Conservation (phyloP, 306 rosid species). For the Begonia masoniana region DNA sequence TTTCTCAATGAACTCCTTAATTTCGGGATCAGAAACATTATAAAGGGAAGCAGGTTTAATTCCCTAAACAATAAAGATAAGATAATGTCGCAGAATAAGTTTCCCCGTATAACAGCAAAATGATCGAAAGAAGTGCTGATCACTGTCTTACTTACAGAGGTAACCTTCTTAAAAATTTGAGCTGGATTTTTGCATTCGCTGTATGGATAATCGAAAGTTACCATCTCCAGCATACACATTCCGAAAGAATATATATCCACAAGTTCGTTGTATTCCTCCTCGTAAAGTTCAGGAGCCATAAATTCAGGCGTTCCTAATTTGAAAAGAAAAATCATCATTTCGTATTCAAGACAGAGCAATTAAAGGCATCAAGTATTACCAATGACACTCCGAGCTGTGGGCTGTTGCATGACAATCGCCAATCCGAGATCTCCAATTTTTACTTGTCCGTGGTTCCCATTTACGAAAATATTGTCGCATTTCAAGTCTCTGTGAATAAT, state of each 20-base stretch:
- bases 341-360: conserved; percentile 3
- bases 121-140: conserved; percentile 7
- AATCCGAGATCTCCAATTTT: conserved; percentile 96
- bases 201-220: conserved; percentile 87
- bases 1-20: conserved; percentile 62
- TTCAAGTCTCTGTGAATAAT: conserved; percentile 88
- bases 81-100: neutral
- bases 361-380: conserved; percentile 31
- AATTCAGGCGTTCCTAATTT: conserved; percentile 84
- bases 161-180: conserved; percentile 87
- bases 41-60: conserved; percentile 77
- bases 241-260: conserved; percentile 88
- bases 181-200: conserved; percentile 85
- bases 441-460: conserved; percentile 93
- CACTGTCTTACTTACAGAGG: conserved; percentile 42
- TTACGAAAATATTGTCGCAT: conserved; percentile 88
- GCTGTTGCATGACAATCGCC: conserved; percentile 77
- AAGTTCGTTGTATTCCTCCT: conserved; percentile 83
- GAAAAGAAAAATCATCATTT: conserved; percentile 6
- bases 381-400: conserved; percentile 72
- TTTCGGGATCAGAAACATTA: conserved; percentile 53
- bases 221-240: conserved; percentile 92
- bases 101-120: neutral
- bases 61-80: conserved; percentile 37
- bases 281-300: conserved; percentile 98